These are phyloP conservation scores for Dovyalis caffra DNA, from an alignment of 345 rosid genomes.

Conservation along the genomic window DNA sequence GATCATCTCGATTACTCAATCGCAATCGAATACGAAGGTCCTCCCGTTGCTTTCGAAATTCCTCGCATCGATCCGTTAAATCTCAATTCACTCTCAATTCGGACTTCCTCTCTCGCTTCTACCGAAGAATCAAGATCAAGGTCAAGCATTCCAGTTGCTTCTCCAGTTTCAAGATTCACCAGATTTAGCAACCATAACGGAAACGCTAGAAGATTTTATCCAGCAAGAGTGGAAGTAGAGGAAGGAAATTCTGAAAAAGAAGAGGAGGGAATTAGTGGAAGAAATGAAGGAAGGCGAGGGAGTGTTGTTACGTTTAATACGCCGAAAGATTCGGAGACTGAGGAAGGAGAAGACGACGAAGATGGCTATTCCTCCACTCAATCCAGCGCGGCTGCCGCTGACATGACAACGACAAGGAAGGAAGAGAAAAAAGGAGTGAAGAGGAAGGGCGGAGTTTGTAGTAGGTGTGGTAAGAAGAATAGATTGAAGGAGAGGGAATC, in stretches of 20 bases:
- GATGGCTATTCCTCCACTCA: slow-evolving; percentile 25
- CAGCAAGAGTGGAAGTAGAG: background rate
- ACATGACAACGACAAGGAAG: background rate
- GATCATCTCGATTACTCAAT: slow-evolving; percentile 50
- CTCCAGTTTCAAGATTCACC: slow-evolving; percentile 33
- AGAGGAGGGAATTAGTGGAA: background rate
- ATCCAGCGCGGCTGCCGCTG: slow-evolving; percentile 18
- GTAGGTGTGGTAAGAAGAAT: slow-evolving; percentile 47
- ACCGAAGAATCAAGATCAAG: slow-evolving; percentile 14
- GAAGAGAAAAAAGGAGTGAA: background rate
- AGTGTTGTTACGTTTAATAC: slow-evolving; percentile 37
- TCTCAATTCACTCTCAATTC: slow-evolving; percentile 19
- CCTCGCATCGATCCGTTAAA: slow-evolving; percentile 49
- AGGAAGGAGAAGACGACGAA: slow-evolving; percentile 21
- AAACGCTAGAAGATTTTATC: background rate
- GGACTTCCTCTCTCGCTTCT: slow-evolving; percentile 19
- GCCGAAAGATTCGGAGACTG: slow-evolving; percentile 34
- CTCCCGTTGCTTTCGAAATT: slow-evolving; percentile 47
- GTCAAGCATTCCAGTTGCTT: slow-evolving; percentile 24
- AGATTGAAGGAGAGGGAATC: slow-evolving; percentile 44
- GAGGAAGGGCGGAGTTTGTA: slow-evolving; percentile 40
- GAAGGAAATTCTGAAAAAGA: slow-evolving; percentile 3
- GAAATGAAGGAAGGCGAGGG: background rate
- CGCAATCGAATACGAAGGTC: slow-evolving; percentile 58
- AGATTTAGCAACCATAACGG: slow-evolving; percentile 12